Conservation (phyloP, 805 yeast species). For the Nakazawaea laoshanensis region DNA sequence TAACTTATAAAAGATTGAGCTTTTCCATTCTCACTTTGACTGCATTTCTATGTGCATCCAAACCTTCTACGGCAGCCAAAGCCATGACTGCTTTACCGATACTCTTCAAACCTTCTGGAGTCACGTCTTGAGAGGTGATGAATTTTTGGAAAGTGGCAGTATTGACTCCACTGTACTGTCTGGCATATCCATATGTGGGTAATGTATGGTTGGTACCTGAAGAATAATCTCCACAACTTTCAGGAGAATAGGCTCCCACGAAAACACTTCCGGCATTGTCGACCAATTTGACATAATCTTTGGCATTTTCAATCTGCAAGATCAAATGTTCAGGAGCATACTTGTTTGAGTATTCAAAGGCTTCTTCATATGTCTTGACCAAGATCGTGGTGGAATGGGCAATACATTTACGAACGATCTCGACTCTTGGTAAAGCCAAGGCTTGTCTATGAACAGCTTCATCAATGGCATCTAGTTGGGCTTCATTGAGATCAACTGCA, state of each 20-base stretch:
- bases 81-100: conserved; percentile 97
- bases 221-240: conserved; percentile 97
- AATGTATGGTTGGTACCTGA: conserved; percentile 97
- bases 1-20: conserved; percentile 41
- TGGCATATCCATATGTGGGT: conserved; percentile 97
- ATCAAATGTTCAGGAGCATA: conserved; percentile 99
- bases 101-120: conserved; percentile 72
- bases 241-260: conserved; percentile 95
- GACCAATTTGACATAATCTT: conserved; percentile 59
- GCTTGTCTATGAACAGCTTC: conserved; percentile 85
- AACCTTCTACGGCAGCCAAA: conserved; percentile 91
- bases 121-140: conserved; percentile 88
- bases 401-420: conserved; percentile 86
- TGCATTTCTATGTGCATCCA: conserved; percentile 96
- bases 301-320: conserved; percentile 78
- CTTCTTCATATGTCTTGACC: conserved; percentile 67
- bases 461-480: conserved; percentile 62
- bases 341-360: conserved; percentile 76
- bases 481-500: conserved; percentile 62
- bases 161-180: conserved; percentile 95
- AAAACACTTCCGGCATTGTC: conserved; percentile 95
- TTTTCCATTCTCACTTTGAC: conserved; percentile 90
- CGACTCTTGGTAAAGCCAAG: conserved; percentile 76
- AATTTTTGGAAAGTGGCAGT: conserved; percentile 93
- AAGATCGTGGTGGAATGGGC: conserved; percentile 79